phyloP scores from a whole-genome alignment of 306 rosid species.

The Cicer yamashitae region DNA sequence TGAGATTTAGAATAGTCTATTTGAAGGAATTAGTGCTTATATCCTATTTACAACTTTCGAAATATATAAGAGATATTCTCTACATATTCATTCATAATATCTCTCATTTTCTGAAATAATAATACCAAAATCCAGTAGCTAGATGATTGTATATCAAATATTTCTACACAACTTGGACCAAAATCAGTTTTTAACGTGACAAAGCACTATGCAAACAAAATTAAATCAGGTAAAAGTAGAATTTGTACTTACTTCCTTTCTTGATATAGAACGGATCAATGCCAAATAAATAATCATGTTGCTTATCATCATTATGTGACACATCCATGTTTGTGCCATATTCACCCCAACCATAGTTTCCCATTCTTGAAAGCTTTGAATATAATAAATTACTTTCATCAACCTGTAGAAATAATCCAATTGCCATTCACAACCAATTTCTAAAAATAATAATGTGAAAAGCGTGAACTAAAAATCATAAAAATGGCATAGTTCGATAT shows the following conservation, averaged over 20 bases:
- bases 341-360: slow-evolving; percentile 79
- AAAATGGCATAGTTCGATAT: neutral
- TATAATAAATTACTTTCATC: slow-evolving; percentile 43
- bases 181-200: neutral
- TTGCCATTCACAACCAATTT: slow-evolving; percentile 17
- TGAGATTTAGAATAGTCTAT: too few species aligned
- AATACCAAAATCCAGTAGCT: neutral
- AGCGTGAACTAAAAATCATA: slow-evolving; percentile 15
- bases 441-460: neutral
- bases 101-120: neutral
- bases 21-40: too few species aligned
- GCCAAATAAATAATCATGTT: slow-evolving; percentile 63
- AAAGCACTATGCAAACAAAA: slow-evolving; percentile 27
- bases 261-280: slow-evolving; percentile 75
- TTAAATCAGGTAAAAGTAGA: slow-evolving; percentile 5
- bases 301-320: slow-evolving; percentile 48
- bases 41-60: too few species aligned
- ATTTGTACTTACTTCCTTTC: slow-evolving; percentile 58
- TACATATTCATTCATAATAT: neutral
- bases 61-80: too few species aligned
- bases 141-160: slow-evolving; percentile 12
- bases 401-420: slow-evolving; percentile 54
- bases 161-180: neutral
- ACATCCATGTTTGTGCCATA: slow-evolving; percentile 44
- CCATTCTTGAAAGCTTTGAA: slow-evolving; percentile 64